Percentiles rank a stretch among this genome's conserved stretches.
phyloP scores from a whole-genome alignment of 352 stramenopile genomes.

The Thalassiosira hispida region DNA sequence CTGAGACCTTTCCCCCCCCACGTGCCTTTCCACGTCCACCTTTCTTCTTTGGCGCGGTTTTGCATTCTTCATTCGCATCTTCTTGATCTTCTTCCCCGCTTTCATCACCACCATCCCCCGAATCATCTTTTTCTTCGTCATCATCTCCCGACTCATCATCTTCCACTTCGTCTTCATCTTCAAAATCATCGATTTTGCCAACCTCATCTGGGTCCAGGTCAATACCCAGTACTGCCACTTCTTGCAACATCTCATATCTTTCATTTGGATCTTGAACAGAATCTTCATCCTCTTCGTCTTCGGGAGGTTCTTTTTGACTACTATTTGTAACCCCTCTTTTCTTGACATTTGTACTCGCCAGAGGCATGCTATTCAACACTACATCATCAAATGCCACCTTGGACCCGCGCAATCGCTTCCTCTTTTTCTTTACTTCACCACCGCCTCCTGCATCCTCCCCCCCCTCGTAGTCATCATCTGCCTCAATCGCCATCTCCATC shows the following conservation, averaged over 20 bases:
- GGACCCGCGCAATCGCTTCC: slow-evolving; percentile 63
- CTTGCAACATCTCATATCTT: slow-evolving; percentile 35
- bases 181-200: slow-evolving; percentile 25
- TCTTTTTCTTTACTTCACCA: slow-evolving; percentile 13
- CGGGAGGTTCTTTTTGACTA: not conserved
- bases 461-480: slow-evolving; percentile 49
- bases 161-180: slow-evolving; percentile 25
- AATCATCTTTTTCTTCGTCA: slow-evolving; percentile 29
- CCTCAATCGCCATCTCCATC: slow-evolving; percentile 57
- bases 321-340: slow-evolving; percentile 17
- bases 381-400: slow-evolving; percentile 66
- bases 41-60: too few relatives aligned
- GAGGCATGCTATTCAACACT: slow-evolving; percentile 63
- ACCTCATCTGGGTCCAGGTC: slow-evolving; percentile 29
- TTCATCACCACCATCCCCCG: slow-evolving; percentile 12
- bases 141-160: slow-evolving; percentile 25
- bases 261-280: slow-evolving; percentile 40
- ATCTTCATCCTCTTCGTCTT: slow-evolving; percentile 34
- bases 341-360: slow-evolving; percentile 37
- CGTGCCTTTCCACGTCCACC: too few relatives aligned
- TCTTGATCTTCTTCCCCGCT: slow-evolving; percentile 24
- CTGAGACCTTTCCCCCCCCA: too few relatives aligned
- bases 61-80: not conserved
- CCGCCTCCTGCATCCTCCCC: slow-evolving; percentile 11
- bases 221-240: slow-evolving; percentile 36